A percentile compares a stretch with the other conserved stretches of the same genome.
phyloP scores from a whole-genome alignment of 257 asterid species.

The Avicennia marina region DNA sequence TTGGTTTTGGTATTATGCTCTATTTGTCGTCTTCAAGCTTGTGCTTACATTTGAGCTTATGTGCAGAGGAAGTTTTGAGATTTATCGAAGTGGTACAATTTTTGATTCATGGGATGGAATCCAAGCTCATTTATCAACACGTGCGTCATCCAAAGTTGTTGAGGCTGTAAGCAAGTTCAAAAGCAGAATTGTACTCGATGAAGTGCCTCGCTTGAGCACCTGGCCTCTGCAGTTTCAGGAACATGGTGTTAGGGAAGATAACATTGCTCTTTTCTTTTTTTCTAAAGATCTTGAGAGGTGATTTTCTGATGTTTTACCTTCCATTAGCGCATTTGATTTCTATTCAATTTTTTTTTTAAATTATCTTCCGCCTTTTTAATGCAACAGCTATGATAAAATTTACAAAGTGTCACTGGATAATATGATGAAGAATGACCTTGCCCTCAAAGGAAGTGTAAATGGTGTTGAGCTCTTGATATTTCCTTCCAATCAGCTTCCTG shows the following conservation, averaged over 20 bases:
- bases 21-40: constrained; percentile 17
- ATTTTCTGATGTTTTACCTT: constrained; percentile 11
- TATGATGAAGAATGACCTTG: constrained; percentile 83
- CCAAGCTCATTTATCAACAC: constrained; percentile 81
- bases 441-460: constrained; percentile 65
- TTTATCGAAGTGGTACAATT: constrained; percentile 46
- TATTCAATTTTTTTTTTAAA: constrained; percentile 11
- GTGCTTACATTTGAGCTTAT: constrained; percentile 16
- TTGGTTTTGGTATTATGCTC: constrained; percentile 9
- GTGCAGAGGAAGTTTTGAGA: constrained; percentile 82
- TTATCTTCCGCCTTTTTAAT: constrained; percentile 23
- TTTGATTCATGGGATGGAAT: constrained; percentile 58
- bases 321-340: constrained; percentile 2
- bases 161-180: constrained; percentile 58
- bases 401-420: constrained; percentile 66
- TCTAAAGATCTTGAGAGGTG: constrained; percentile 77
- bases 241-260: constrained; percentile 69
- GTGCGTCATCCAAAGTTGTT: constrained; percentile 66
- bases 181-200: constrained; percentile 47
- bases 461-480: constrained; percentile 85
- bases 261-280: constrained; percentile 79
- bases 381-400: constrained; percentile 66
- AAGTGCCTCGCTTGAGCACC: constrained; percentile 74
- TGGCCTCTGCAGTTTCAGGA: constrained; percentile 93
- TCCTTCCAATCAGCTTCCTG: constrained; percentile 85